Percentiles rank a stretch among this genome's conserved stretches.
Evolutionary conservation across 176 grass and related monocot species (phyloP).

Genomic region (Aegilops speltoides): DNA sequence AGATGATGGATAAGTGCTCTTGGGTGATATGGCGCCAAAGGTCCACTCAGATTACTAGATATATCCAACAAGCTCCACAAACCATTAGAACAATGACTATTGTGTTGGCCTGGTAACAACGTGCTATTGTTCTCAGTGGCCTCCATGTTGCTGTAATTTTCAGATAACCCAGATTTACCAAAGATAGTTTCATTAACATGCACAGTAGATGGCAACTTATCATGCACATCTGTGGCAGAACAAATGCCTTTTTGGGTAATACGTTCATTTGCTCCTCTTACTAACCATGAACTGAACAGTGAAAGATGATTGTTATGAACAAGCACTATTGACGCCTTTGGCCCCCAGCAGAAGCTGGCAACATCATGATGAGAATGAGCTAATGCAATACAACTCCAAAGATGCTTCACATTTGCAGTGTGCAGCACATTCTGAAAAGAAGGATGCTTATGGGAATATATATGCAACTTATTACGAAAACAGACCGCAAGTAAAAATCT

Average conservation of each 20-base stretch:
- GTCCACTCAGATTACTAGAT: constrained; percentile 55
- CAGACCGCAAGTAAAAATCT: constrained; percentile 70
- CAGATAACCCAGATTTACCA: constrained; percentile 40
- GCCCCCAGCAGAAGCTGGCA: constrained; percentile 78
- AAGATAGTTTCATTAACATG: constrained; percentile 44
- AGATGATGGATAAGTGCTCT: constrained; percentile 71
- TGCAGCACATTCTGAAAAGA: constrained; percentile 49
- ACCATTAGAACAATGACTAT: constrained; percentile 32
- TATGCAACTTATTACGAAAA: constrained; percentile 68
- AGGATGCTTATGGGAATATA: constrained; percentile 74
- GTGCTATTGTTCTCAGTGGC: constrained; percentile 30
- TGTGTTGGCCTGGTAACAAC: constrained; percentile 19
- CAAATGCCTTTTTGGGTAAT: constrained; percentile 3
- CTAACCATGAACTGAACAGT: constrained; percentile 66
- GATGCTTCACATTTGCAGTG: constrained; percentile 37
- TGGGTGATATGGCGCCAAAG: constrained; percentile 72
- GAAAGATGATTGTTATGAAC: constrained; percentile 87
- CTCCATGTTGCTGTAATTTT: constrained; percentile 29
- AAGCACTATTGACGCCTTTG: constrained; percentile 72
- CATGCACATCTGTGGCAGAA: constrained; percentile 31
- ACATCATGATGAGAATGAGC: constrained; percentile 58
- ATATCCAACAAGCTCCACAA: constrained; percentile 70
- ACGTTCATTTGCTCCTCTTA: constrained; percentile 23
- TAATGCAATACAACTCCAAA: constrained; percentile 86
- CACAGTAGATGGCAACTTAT: constrained; percentile 39